Evolutionary conservation across 176 grass and related monocot genomes (phyloP).

Genomic region (Rhipidocladum racemiflorum): DNA sequence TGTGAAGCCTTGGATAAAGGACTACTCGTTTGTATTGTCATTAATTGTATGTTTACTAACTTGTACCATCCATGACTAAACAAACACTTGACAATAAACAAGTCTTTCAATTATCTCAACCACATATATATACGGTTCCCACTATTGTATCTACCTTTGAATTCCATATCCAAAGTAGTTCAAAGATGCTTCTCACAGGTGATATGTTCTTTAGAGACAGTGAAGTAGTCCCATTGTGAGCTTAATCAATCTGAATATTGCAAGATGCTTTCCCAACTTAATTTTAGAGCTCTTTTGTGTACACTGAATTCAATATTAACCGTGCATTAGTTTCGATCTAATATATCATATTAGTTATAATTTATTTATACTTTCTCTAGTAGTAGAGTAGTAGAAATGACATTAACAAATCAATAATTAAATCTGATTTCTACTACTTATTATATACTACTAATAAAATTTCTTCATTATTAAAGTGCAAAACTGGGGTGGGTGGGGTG

Average conservation of each 20-base stretch:
- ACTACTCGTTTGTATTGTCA: neutral
- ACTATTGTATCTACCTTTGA: slow-evolving; percentile 15
- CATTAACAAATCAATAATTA: no score
- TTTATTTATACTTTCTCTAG: no score
- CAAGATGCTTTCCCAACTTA: slow-evolving; percentile 24
- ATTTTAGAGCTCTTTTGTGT: no score
- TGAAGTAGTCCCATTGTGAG: neutral
- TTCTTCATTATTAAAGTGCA: no score
- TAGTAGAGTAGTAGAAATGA: no score
- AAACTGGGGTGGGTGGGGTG: neutral
- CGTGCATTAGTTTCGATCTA: no score
- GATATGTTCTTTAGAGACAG: neutral
- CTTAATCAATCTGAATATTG: slow-evolving; percentile 12
- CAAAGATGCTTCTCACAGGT: neutral
- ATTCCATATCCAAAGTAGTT: slow-evolving; percentile 22
- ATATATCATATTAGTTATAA: no score
- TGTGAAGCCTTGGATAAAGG: slow-evolving; percentile 16
- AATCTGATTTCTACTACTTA: no score
- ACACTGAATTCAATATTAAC: no score
- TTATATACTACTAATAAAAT: no score
- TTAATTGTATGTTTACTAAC: neutral
- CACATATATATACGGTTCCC: neutral
- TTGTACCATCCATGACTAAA: neutral
- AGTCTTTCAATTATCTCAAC: slow-evolving; percentile 10
- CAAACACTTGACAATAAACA: neutral